Conservation (phyloP, 2,329 filamentous ascomycete species). For the Myotisia sp. region DNA sequence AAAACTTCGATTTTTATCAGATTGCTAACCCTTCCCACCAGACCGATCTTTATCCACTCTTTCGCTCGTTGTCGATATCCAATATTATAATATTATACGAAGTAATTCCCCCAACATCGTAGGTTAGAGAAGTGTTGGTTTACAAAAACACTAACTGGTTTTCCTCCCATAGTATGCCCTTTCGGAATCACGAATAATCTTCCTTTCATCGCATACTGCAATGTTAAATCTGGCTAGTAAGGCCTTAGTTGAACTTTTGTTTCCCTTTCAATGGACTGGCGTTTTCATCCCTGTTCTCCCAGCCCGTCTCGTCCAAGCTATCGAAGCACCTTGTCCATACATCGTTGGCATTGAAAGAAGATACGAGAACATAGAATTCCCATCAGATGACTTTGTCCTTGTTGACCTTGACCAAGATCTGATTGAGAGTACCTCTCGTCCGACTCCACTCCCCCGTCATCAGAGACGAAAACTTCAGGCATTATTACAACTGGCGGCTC, state of each 20-base stretch:
- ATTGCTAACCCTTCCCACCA: conserved; percentile 13
- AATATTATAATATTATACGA: conserved; percentile 90
- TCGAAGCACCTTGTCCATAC: conserved; percentile 92
- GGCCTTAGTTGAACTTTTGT: conserved; percentile 72
- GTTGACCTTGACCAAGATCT: conserved; percentile 86
- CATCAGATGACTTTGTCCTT: conserved; percentile 88
- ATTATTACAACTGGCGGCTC: conserved; percentile 75
- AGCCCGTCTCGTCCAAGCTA: conserved; percentile 69
- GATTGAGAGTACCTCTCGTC: conserved; percentile 68
- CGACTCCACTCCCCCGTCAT: conserved; percentile 69
- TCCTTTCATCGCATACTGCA: conserved; percentile 85
- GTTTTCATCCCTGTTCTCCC: conserved; percentile 89
- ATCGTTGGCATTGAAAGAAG: conserved; percentile 90
- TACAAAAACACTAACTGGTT: conserved; percentile 3
- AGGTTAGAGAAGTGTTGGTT: too few relatives aligned
- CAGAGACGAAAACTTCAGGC: conserved; percentile 80
- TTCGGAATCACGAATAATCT: conserved; percentile 86
- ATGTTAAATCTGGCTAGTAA: conserved; percentile 91
- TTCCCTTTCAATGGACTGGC: conserved; percentile 83
- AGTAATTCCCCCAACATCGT: conserved; percentile 15
- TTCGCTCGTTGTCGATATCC: conserved; percentile 74
- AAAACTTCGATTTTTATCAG: background rate
- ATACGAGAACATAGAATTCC: conserved; percentile 52
- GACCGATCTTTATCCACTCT: conserved; percentile 84
- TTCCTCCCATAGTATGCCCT: conserved; percentile 50